phyloP scores from a whole-genome alignment of 2,329 filamentous ascomycete species.

The Cryphonectria naterciae region DNA sequence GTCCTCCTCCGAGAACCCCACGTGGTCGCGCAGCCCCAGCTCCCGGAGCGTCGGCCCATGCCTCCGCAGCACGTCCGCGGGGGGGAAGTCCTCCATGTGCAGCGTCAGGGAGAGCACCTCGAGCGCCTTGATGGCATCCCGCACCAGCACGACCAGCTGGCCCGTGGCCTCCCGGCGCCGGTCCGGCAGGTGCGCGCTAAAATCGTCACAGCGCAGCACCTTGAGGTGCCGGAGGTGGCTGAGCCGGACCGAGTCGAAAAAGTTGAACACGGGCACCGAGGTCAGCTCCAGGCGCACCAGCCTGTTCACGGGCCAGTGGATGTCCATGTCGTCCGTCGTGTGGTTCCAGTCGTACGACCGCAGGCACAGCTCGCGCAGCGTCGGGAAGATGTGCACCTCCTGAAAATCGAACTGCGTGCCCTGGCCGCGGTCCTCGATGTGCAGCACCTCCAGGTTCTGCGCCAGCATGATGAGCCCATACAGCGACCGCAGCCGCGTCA shows the following conservation, averaged over 20 bases:
- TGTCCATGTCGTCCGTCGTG: slow-evolving; percentile 40
- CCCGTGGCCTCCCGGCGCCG: too few species aligned
- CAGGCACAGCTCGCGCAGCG: slow-evolving; percentile 46
- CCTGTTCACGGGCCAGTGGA: slow-evolving; percentile 53
- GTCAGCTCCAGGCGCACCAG: slow-evolving; percentile 47
- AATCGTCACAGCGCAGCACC: slow-evolving; percentile 49
- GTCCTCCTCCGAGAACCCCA: slow-evolving; percentile 49
- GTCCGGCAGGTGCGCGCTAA: too few species aligned
- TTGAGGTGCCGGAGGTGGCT: slow-evolving; percentile 43
- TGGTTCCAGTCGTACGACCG: slow-evolving; percentile 57
- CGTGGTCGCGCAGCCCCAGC: slow-evolving; percentile 50
- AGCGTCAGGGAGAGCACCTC: slow-evolving; percentile 46
- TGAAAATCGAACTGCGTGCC: slow-evolving; percentile 49
- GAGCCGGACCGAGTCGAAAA: slow-evolving; percentile 48
- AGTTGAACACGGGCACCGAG: slow-evolving; percentile 49
- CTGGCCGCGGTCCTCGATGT: slow-evolving; percentile 50
- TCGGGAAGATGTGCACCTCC: slow-evolving; percentile 48
- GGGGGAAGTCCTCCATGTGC: slow-evolving; percentile 44
- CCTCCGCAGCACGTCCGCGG: slow-evolving; percentile 44
- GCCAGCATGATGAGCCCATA: slow-evolving; percentile 49
- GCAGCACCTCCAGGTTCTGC: slow-evolving; percentile 43
- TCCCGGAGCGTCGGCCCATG: slow-evolving; percentile 45
- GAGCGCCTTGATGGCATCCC: slow-evolving; percentile 43
- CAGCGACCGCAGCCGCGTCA: slow-evolving; percentile 45
- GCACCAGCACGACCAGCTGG: slow-evolving; percentile 48